Evolutionary conservation across 1,139 yeast species (phyloP).

Genomic region (Sugiyamaella grinbergsii): DNA sequence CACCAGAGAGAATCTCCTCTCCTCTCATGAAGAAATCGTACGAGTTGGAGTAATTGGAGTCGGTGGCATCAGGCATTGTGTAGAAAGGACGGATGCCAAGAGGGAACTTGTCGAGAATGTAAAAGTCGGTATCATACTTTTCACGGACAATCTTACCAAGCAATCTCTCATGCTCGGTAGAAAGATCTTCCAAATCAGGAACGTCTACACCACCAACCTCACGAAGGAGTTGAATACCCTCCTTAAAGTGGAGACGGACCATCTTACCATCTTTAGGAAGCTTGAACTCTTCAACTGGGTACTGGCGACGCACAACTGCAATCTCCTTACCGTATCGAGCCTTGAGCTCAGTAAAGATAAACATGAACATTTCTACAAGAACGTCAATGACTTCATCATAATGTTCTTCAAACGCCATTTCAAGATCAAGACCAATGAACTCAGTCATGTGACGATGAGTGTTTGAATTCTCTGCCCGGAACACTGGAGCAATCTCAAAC

Average conservation of each 20-base stretch:
- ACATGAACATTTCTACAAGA: conserved; percentile 81
- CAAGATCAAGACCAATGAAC: conserved; percentile 95
- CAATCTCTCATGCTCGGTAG: conserved; percentile 91
- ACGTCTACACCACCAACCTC: conserved; percentile 79
- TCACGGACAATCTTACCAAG: conserved; percentile 91
- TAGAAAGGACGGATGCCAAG: conserved; percentile 95
- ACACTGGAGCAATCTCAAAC: conserved; percentile 95
- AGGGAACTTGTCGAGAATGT: conserved; percentile 97
- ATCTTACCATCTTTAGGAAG: conserved; percentile 73
- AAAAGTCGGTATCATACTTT: conserved; percentile 94
- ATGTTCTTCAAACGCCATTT: conserved; percentile 97
- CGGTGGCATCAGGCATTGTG: conserved; percentile 97
- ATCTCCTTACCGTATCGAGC: conserved; percentile 79
- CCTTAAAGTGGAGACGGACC: conserved; percentile 87
- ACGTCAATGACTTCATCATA: conserved; percentile 91
- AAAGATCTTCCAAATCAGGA: conserved; percentile 83
- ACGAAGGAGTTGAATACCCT: conserved; percentile 84
- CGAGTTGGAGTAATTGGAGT: conserved; percentile 84
- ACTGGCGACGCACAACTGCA: conserved; percentile 87
- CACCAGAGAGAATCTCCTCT: conserved; percentile 97
- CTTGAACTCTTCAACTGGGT: conserved; percentile 96
- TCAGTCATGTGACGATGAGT: conserved; percentile 99
- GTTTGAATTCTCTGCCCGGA: conserved; percentile 98
- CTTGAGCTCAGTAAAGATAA: conserved; percentile 83
- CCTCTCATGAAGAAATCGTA: conserved; percentile 99